These are phyloP conservation scores for Capillidium rhysosporum DNA, from an alignment of 371 early-diverging fungal genomes.

Conservation along the genomic window DNA sequence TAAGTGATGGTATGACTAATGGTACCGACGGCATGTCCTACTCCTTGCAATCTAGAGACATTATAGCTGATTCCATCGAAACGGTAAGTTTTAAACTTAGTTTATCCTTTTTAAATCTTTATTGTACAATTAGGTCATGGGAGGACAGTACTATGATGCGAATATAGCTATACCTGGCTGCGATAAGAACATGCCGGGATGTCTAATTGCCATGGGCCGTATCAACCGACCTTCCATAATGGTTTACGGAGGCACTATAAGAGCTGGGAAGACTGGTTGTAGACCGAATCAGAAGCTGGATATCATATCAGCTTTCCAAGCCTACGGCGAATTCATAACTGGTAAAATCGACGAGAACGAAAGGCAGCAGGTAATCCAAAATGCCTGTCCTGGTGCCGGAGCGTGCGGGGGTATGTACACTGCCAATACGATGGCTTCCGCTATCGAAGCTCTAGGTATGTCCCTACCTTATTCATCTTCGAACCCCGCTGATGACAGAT, in stretches of 20 bases:
- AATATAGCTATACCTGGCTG: conserved; percentile 87
- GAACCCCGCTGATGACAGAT: conserved; percentile 66
- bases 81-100: conserved; percentile 31
- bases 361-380: conserved; percentile 61
- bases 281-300: conserved; percentile 47
- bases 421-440: conserved; percentile 93
- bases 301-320: conserved; percentile 89
- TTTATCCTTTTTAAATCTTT: neutral
- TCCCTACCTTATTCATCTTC: conserved; percentile 84
- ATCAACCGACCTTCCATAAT: conserved; percentile 87
- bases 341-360: conserved; percentile 73
- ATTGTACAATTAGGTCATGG: conserved; percentile 38
- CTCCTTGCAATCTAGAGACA: conserved; percentile 88
- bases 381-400: conserved; percentile 92
- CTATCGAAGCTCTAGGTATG: conserved; percentile 94
- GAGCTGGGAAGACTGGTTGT: conserved; percentile 43
- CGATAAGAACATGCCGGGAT: conserved; percentile 98
- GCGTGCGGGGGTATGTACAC: conserved; percentile 98
- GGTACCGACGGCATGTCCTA: conserved; percentile 91
- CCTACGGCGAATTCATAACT: conserved; percentile 77
- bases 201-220: conserved; percentile 86
- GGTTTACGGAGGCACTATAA: conserved; percentile 85
- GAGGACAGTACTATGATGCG: conserved; percentile 91
- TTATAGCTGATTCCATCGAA: conserved; percentile 96
- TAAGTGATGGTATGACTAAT: conserved; percentile 92